Percentiles rank a stretch among this genome's conserved stretches.
Conservation (phyloP, 371 early-diverging fungal species). For the Rhizopus microsporus region DNA sequence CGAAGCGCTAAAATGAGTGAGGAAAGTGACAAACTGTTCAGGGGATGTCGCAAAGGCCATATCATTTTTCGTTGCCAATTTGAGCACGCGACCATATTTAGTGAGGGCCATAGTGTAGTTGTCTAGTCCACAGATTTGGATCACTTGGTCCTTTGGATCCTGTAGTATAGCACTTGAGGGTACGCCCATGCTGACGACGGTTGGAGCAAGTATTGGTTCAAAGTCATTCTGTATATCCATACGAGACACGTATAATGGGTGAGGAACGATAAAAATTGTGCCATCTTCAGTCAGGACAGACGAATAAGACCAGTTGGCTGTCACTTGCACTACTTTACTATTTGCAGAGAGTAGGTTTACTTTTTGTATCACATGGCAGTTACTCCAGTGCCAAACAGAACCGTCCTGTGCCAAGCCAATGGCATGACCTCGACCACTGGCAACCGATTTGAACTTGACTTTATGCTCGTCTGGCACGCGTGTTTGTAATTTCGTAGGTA, state of each 20-base stretch:
- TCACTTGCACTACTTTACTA: constrained; percentile 27
- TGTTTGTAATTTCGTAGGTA: constrained; percentile 7
- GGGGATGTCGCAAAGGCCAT: constrained; percentile 2
- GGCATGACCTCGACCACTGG: constrained; percentile 45
- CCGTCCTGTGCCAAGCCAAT: constrained; percentile 37
- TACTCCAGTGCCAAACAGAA: constrained; percentile 44
- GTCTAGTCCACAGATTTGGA: constrained; percentile 27
- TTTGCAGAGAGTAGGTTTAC: constrained; percentile 13
- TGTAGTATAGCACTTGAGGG: background rate
- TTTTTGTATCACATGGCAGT: constrained; percentile 25
- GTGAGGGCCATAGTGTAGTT: constrained; percentile 22
- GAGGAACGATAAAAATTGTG: constrained; percentile 23
- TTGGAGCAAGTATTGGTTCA: constrained; percentile 2
- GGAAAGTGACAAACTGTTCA: background rate
- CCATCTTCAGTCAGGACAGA: constrained; percentile 31
- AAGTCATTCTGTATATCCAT: background rate
- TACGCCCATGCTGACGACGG: background rate
- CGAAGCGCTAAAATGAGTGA: constrained; percentile 14
- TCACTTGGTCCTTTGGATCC: constrained; percentile 14
- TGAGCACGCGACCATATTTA: constrained; percentile 18
- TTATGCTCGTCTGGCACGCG: background rate
- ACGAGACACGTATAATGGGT: constrained; percentile 20
- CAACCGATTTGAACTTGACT: constrained; percentile 9
- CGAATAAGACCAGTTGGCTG: constrained; percentile 39
- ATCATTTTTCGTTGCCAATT: constrained; percentile 8